Percentiles rank a stretch among this genome's conserved stretches.
Conservation (phyloP, 768 basidiomycete genomes). For the Pisolithus orientalis region DNA sequence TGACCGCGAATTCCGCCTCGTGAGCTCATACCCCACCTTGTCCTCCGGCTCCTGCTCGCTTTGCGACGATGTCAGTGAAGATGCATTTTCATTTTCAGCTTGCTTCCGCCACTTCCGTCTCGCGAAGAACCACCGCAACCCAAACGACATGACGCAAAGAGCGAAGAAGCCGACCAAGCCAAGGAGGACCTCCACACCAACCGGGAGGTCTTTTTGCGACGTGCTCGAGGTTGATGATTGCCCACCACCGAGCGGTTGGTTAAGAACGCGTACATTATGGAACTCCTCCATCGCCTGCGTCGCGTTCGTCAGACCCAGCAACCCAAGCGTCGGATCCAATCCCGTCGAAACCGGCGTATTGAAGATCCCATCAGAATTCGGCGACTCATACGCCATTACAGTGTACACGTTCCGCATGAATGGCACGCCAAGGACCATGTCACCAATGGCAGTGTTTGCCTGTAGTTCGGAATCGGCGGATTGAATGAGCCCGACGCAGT, state of each 20-base stretch:
- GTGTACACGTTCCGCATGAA: constrained; percentile 74
- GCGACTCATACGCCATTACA: constrained; percentile 62
- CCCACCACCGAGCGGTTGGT: constrained; percentile 43
- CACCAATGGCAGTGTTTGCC: constrained; percentile 37
- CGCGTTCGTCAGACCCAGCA: constrained; percentile 59
- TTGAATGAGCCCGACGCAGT: constrained; percentile 67
- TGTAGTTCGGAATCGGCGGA: constrained; percentile 39
- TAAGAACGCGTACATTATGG: constrained; percentile 58
- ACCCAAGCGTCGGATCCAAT: constrained; percentile 44
- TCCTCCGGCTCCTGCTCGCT: constrained; percentile 8
- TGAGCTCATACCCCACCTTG: constrained; percentile 27
- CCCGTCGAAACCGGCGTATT: constrained; percentile 18
- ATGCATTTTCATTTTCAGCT: neutral
- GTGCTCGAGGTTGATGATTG: constrained; percentile 4
- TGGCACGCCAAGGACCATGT: constrained; percentile 75
- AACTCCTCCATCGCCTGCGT: constrained; percentile 62
- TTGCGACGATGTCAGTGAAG: too few relatives aligned
- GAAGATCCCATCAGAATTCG: constrained; percentile 41
- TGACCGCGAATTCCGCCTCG: constrained; percentile 21
- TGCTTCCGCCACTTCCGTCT: constrained; percentile 30
- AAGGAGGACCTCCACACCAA: constrained; percentile 61
- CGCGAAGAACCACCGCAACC: constrained; percentile 43
- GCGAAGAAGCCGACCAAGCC: constrained; percentile 54
- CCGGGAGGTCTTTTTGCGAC: constrained; percentile 35
- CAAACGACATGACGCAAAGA: constrained; percentile 49